Evolutionary conservation across 345 rosid species (phyloP), one percentile per base, ranked within the genome.

Genomic region (Rhodamnia argentea): DNA sequence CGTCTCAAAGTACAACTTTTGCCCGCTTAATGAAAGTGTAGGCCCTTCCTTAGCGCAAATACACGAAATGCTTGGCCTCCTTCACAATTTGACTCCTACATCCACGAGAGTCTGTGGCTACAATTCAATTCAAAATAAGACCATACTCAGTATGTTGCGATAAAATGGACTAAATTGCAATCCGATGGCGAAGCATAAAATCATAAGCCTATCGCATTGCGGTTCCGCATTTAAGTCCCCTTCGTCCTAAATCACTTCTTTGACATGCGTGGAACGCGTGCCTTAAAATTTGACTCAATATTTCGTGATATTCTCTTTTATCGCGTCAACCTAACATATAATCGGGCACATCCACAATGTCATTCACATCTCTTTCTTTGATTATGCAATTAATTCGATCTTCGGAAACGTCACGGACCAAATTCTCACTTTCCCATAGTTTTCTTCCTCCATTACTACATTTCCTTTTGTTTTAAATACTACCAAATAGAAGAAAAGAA

Each of bases 261-360:
- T 50, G 3, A 50, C 51, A 50, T 0, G 12, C 51, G 10, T 10
- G 2, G 3, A 50, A 50, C 51, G 10, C 3, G 12, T 50, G 51
- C 51, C 51, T 50, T 50, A 50, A 50, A 50, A 10, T 50, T 50
- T 50, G 52, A 51, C 52, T 51, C 12, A 12, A 51, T 51, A 51
- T 51, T 51, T 3, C 13, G 2, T 7, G 0, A 29, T 8, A 32
- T 64, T 16, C 0, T 15, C 0, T 16, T 29, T 4, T 16, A 15
- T 20, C 1, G 1, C 0, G 0, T 64, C 32, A 1, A 64, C 76
- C 3, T 29, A 51, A 51, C 52, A 51, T 10, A 50, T 11, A 2
- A 50, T 2, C 13, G 13, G 52, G 52, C 42, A 7, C 23, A 15
- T 29, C 76, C 5, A 62, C 22, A 29, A 15, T 8, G 29, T 29